Percentiles rank a stretch among this genome's conserved stretches.
These are phyloP conservation scores for Avena insularis DNA, from an alignment of 176 grass and related monocot genomes.

Conservation along the genomic window DNA sequence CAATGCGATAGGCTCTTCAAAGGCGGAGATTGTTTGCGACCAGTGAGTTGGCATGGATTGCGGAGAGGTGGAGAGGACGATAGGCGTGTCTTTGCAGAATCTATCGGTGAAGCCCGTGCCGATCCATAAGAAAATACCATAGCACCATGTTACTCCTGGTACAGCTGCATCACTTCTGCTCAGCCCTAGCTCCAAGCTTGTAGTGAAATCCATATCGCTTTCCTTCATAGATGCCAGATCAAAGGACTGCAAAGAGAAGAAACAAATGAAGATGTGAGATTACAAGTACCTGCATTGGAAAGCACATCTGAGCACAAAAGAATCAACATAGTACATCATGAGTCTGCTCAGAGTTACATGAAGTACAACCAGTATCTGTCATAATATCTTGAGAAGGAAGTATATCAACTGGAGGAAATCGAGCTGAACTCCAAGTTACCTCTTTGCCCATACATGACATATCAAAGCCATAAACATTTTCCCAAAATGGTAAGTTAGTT, in stretches of 20 bases:
- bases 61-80: constrained; percentile 81
- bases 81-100: constrained; percentile 87
- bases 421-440: constrained; percentile 61
- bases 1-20: constrained; percentile 77
- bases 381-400: constrained; percentile 70
- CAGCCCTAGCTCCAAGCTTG: constrained; percentile 72
- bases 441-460: constrained; percentile 95
- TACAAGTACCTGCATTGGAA: constrained; percentile 6
- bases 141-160: constrained; percentile 53
- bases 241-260: constrained; percentile 60
- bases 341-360: constrained; percentile 60
- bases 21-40: constrained; percentile 84
- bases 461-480: constrained; percentile 90
- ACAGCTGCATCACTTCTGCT: constrained; percentile 22
- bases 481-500: constrained; percentile 91
- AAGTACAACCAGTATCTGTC: constrained; percentile 70
- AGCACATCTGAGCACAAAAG: not conserved
- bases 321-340: constrained; percentile 1
- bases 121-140: constrained; percentile 93
- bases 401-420: constrained; percentile 73
- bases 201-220: constrained; percentile 91
- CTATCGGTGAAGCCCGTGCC: constrained; percentile 72
- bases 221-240: constrained; percentile 81
- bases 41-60: constrained; percentile 80
- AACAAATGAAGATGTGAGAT: constrained; percentile 31